Percentiles rank a stretch among this genome's conserved stretches.
Evolutionary conservation across 306 rosid species (phyloP).

Genomic region (Comarum palustre): DNA sequence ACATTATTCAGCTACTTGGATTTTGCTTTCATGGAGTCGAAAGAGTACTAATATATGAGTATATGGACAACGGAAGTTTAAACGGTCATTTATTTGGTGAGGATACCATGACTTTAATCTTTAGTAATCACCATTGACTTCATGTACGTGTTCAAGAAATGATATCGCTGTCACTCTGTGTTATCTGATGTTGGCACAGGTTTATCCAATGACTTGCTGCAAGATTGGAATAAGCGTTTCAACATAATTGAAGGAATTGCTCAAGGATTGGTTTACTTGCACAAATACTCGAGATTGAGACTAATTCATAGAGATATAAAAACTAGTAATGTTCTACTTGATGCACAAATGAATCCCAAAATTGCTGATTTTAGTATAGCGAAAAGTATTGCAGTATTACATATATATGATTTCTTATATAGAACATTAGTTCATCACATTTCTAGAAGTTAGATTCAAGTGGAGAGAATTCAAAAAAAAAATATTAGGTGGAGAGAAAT

Average conservation of each 20-base stretch:
- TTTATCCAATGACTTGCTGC: neutral
- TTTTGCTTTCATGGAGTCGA: neutral
- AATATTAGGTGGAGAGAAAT: too few species aligned
- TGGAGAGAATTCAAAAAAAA: too few species aligned
- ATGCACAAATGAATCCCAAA: neutral
- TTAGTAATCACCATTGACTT: neutral
- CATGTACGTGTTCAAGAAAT: neutral
- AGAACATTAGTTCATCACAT: too few species aligned
- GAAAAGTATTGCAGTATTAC: neutral
- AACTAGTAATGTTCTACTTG: neutral
- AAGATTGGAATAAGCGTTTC: neutral
- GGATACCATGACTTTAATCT: neutral
- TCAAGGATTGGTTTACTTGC: constrained; percentile 8
- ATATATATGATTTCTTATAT: too few species aligned
- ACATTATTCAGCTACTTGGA: neutral
- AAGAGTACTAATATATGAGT: neutral
- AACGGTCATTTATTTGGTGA: neutral
- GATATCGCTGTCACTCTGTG: neutral
- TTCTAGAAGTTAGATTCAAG: too few species aligned
- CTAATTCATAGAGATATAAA: neutral
- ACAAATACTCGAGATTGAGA: neutral
- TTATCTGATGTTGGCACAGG: neutral
- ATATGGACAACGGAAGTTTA: neutral
- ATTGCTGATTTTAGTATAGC: neutral
- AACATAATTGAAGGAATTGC: constrained; percentile 6